Evolutionary conservation across 768 basidiomycete genomes (phyloP), one percentile per base, ranked within the genome.

Genomic region (Agaricus subrufescens): DNA sequence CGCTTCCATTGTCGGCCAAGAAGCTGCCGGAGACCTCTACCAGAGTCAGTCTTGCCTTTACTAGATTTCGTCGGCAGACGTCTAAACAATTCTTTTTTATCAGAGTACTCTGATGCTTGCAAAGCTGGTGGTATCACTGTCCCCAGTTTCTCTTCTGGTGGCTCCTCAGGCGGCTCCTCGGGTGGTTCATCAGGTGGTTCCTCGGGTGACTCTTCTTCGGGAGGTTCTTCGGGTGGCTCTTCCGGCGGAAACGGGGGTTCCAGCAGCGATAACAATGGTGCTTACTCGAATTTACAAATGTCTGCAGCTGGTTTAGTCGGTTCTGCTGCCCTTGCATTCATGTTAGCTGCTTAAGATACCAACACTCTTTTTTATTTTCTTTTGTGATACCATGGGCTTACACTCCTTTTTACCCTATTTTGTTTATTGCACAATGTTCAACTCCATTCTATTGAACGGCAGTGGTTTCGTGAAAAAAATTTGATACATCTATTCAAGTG

Each of bases 81-180:
- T 51, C 29, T 2, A 47, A 27, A 7, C 29, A 2, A 9, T 39
- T 25, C 2, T 5, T 30, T n/a, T 43, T 42, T 7, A 27, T 19
- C 26, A 55, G 54, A n/a, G n/a, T 56, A 56, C 19, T 10, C 47
- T 23, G 25, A 42, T 15, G 40, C 54, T 43, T 56, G 54, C 46
- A 50, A 49, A 23, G 42, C 54, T 19, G 47, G 26, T 23, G 53
- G 53, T 26, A 37, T 47, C 11, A 26, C 9, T 23, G 53, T 54
- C 26, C 53, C 53, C 15, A 12, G 6, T 31, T 54, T 48, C 37
- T 27, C 15, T 15, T 19, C 19, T 19, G 19, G 19, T 19, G 19
- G 19, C 19, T 19, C 19, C 19, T 19, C 19, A 19, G 19, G 19
- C 19, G 19, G 19, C 19, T 19, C 19, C 19, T 19, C 19, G 19